Evolutionary conservation across 331 rosid genomes (phyloP).

Genomic region (Erythrophleum ivorense): DNA sequence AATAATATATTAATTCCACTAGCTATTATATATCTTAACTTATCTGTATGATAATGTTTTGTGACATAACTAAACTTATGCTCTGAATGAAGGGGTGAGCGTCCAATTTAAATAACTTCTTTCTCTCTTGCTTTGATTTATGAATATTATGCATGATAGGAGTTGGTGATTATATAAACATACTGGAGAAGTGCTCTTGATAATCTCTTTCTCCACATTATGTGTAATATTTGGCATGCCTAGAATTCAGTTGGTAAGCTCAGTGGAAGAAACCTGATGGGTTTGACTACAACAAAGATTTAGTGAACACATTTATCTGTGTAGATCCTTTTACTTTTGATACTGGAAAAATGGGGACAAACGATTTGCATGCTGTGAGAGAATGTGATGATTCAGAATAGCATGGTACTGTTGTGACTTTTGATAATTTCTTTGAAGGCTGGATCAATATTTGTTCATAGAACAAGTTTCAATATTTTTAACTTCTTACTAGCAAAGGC

Average conservation of each 20-base stretch:
- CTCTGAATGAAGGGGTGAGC: constrained; percentile 8
- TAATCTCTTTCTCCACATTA: constrained; percentile 1
- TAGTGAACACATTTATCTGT: neutral
- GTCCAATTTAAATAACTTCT: neutral
- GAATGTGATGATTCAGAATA: constrained; percentile 19
- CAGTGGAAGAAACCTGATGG: constrained; percentile 18
- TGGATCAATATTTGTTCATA: neutral
- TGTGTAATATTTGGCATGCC: constrained; percentile 16
- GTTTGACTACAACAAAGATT: neutral
- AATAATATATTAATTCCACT: neutral
- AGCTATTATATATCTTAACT: neutral
- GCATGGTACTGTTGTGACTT: neutral
- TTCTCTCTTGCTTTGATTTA: constrained; percentile 17
- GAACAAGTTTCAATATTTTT: constrained; percentile 23
- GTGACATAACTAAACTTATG: constrained; percentile 7
- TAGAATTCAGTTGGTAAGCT: constrained; percentile 16
- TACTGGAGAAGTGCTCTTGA: constrained; percentile 20
- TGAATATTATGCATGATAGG: neutral
- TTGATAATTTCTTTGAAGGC: constrained; percentile 5
- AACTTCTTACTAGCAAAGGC: constrained; percentile 3
- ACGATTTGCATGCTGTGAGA: constrained; percentile 16
- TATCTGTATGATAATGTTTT: constrained; percentile 17
- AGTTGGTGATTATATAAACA: constrained; percentile 20
- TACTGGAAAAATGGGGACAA: constrained; percentile 9
- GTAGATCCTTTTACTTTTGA: neutral